These are phyloP conservation scores for Arachis monticola DNA, from an alignment of 331 rosid species.

Conservation along the genomic window DNA sequence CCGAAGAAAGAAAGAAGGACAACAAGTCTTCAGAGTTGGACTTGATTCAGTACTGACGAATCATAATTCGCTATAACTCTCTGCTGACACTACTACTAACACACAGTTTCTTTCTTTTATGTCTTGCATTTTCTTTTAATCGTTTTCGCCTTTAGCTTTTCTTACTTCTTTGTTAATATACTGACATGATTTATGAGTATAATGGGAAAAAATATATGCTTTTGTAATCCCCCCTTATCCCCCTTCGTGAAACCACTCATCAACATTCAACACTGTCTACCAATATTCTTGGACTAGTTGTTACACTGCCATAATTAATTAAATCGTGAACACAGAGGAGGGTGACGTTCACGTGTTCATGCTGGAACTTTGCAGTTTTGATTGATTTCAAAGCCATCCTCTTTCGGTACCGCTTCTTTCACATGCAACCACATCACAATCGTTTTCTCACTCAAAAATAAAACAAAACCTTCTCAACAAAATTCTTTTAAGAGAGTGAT, in stretches of 20 bases:
- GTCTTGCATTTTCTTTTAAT: constrained; percentile 31
- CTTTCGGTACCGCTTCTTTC: no score
- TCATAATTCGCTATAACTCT: constrained; percentile 48
- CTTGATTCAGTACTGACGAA: constrained; percentile 32
- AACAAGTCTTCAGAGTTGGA: constrained; percentile 37
- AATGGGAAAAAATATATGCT: constrained; percentile 59
- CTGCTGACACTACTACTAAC: constrained; percentile 69
- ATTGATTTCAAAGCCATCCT: no score
- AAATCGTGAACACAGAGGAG: no score
- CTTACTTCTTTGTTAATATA: constrained; percentile 39
- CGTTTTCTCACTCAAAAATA: no score
- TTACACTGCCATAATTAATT: no score
- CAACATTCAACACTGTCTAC: background rate
- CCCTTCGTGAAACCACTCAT: constrained; percentile 40
- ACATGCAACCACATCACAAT: no score
- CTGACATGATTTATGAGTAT: constrained; percentile 61
- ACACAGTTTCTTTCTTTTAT: constrained; percentile 43
- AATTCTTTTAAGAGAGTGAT: no score
- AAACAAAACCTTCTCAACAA: no score
- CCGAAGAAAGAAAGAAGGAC: constrained; percentile 15
- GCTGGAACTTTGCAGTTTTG: no score
- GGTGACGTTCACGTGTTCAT: no score
- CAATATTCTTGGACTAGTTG: background rate
- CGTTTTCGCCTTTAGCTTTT: constrained; percentile 28
- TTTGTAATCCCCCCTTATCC: constrained; percentile 41